Evolutionary conservation across 805 yeast species (phyloP), one percentile per base, ranked within the genome.

Genomic region (Helenozyma baotianmanensis): DNA sequence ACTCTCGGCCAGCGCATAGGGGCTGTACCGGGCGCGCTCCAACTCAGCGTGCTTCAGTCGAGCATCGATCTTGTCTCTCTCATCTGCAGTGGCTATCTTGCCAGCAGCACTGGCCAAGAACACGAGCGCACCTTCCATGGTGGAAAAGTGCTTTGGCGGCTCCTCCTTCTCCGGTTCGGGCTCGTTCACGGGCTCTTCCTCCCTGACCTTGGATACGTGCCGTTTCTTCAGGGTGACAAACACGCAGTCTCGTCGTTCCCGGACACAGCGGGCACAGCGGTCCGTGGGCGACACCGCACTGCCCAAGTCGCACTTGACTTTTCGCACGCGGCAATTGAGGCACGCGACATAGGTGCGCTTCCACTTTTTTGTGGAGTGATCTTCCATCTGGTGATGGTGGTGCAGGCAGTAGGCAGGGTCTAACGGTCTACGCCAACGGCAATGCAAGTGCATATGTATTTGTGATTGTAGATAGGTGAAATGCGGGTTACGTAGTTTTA

Each of bases 261-360:
- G 68, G 39, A 72, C 70, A 50, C 97, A 89, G 30, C 97, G 62
- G 2, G 76, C 80, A 66, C 97, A 89, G 3, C 94, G 92, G 4
- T 76, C 78, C 27, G 69, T 67, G 0, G 95, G 95, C 39, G 71
- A 70, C 30, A 78, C 81, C 6, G 78, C 74, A 8, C 80, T 76
- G 2, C 95, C 96, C 44, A 89, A 60, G 52, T 87, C 95, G 62
- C 97, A 89, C 49, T 78, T 79, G 26, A 86, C 85, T 50, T 89
- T 90, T 25, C 95, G 72, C 6, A 78, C 74, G 12, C 96, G 72
- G 54, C 97, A 89, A 58, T 79, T 84, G 30, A 84, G 58, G 50
- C 97, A 89, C 1, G 97, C 97, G 41, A 76, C 72, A 54, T 84
- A 89, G 40, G 78, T 76, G 42, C 96, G 63, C 44, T 65, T 74